These are phyloP conservation scores for Ciborinia camelliae DNA, from an alignment of 2,329 filamentous ascomycete genomes.

Conservation along the genomic window DNA sequence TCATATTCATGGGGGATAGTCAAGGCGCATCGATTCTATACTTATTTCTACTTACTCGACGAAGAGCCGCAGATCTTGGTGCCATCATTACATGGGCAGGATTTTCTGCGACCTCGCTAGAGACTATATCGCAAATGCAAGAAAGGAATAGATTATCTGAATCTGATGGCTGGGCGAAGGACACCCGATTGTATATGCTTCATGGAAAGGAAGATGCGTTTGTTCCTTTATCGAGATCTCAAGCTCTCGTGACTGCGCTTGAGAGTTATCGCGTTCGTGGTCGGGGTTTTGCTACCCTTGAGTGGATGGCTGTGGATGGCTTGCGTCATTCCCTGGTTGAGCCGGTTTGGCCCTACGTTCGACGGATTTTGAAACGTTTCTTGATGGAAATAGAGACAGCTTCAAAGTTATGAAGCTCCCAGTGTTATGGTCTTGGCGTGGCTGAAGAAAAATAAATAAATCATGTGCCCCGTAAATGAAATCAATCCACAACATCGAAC, in stretches of 20 bases:
- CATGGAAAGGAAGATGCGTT: slow-evolving; percentile 20
- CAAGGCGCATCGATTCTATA: slow-evolving; percentile 22
- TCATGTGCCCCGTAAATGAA: no score
- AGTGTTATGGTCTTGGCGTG: no score
- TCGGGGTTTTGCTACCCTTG: slow-evolving; percentile 20
- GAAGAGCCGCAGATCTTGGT: slow-evolving; percentile 13
- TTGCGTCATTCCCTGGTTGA: slow-evolving; percentile 14
- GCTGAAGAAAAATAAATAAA: no score
- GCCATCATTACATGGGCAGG: slow-evolving; percentile 20
- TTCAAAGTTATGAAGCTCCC: neutral
- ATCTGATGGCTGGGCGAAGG: slow-evolving; percentile 18
- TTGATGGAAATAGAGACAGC: neutral
- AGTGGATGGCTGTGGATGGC: slow-evolving; percentile 18
- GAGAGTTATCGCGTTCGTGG: slow-evolving; percentile 19
- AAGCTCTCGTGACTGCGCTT: slow-evolving; percentile 8
- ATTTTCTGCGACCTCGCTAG: slow-evolving; percentile 18
- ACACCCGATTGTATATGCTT: slow-evolving; percentile 22
- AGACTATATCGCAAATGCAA: slow-evolving; percentile 20
- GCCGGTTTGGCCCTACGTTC: slow-evolving; percentile 19
- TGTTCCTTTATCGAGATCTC: slow-evolving; percentile 18
- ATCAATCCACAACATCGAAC: no score
- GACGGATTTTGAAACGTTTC: slow-evolving; percentile 18
- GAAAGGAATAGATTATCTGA: slow-evolving; percentile 10
- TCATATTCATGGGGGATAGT: slow-evolving; percentile 23
- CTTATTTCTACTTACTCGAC: slow-evolving; percentile 20